A percentile compares a stretch with the other conserved stretches of the same genome.
These are phyloP conservation scores for Globisporangium megalacanthum DNA, from an alignment of 352 stramenopile species.

Conservation along the genomic window DNA sequence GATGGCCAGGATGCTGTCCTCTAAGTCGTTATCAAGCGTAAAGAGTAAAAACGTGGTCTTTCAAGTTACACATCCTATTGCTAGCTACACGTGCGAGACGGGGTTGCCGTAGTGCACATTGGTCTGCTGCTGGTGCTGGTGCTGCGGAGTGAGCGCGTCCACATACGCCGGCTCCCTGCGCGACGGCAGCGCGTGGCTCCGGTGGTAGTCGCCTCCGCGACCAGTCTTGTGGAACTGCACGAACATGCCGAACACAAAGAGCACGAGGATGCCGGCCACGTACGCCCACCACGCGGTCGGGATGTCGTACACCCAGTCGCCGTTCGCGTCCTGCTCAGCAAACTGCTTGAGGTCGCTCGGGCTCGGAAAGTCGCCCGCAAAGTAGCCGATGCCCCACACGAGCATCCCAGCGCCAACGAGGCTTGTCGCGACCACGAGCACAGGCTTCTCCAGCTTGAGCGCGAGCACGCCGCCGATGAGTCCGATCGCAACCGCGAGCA, in stretches of 20 bases:
- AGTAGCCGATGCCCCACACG: conserved; percentile 61
- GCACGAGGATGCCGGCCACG: conserved; percentile 39
- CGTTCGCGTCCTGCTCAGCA: conserved; percentile 25
- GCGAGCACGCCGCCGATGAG: conserved; percentile 32
- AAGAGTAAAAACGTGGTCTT: background rate
- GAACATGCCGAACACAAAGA: conserved; percentile 43
- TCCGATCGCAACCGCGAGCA: conserved; percentile 34
- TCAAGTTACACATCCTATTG: background rate
- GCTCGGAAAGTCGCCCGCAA: conserved; percentile 51
- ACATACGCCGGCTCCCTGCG: conserved; percentile 1
- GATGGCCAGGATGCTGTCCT: too few species aligned
- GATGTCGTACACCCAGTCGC: conserved; percentile 46
- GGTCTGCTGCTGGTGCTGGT: conserved; percentile 4
- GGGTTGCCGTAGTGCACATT: conserved; percentile 13
- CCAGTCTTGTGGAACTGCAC: conserved; percentile 64
- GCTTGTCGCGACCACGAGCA: conserved; percentile 48
- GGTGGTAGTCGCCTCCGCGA: conserved; percentile 11
- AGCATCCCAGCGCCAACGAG: conserved; percentile 33
- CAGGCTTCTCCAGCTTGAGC: conserved; percentile 47
- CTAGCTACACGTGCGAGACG: conserved; percentile 10
- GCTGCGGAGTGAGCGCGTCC: conserved; percentile 5
- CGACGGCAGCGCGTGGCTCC: conserved; percentile 6
- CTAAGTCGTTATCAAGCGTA: background rate
- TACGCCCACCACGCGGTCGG: conserved; percentile 60
- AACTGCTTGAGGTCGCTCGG: conserved; percentile 46